phyloP scores from a whole-genome alignment of 345 rosid species.

The Dimocarpus longan region DNA sequence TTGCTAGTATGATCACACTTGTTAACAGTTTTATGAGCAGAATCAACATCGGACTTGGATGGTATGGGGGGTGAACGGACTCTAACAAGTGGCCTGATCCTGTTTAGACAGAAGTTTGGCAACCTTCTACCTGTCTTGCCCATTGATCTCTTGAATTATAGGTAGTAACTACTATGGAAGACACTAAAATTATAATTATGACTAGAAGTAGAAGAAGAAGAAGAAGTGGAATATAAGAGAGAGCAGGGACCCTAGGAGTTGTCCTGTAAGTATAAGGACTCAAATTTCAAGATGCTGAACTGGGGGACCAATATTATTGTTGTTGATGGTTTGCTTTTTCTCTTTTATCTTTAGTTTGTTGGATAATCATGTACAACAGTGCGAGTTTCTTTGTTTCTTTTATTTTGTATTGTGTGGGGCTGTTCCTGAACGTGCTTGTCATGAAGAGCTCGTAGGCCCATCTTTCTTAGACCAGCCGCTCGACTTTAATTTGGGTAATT shows the following conservation, averaged over 20 bases:
- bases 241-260: constrained; percentile 22
- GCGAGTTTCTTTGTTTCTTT: constrained; percentile 19
- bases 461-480: constrained; percentile 19
- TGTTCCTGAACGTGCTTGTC: constrained; percentile 52
- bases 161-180: not conserved
- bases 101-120: constrained; percentile 75
- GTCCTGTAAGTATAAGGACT: constrained; percentile 14
- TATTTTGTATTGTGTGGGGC: constrained; percentile 38
- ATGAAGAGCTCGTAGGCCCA: constrained; percentile 56
- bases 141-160: constrained; percentile 30
- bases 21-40: constrained; percentile 19
- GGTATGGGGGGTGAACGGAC: constrained; percentile 69
- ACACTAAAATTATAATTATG: constrained; percentile 15
- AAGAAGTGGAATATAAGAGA: constrained; percentile 26
- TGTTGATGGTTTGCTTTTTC: constrained; percentile 17
- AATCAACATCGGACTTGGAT: constrained; percentile 31
- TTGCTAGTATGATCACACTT: constrained; percentile 14
- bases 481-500: not conserved
- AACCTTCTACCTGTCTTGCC: constrained; percentile 55
- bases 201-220: constrained; percentile 22
- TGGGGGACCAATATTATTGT: not conserved
- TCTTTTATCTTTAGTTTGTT: constrained; percentile 21
- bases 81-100: constrained; percentile 74
- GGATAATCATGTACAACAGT: constrained; percentile 26
- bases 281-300: constrained; percentile 34